phyloP scores from a whole-genome alignment of 1,139 yeast genomes.

The Suhomyces ambrosiae region DNA sequence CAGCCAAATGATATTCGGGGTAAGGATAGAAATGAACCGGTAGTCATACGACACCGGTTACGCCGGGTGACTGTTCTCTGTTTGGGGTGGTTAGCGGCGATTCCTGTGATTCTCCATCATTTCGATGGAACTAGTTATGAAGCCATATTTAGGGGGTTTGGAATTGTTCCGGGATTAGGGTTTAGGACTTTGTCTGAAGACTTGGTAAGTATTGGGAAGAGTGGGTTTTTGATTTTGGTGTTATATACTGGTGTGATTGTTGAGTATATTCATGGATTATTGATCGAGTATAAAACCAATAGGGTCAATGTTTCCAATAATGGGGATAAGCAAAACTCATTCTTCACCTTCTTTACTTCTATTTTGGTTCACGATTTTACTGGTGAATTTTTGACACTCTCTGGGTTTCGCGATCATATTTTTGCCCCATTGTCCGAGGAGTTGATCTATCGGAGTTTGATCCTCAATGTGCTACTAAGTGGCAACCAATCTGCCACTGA shows the following conservation, averaged over 20 bases:
- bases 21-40: constrained; percentile 49
- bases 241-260: constrained; percentile 64
- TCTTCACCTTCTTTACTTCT: too few species aligned
- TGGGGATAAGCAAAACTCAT: too few species aligned
- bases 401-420: constrained; percentile 64
- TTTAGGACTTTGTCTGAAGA: constrained; percentile 24
- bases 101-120: constrained; percentile 23
- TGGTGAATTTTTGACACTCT: constrained; percentile 35
- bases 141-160: constrained; percentile 21
- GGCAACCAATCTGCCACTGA: constrained; percentile 21
- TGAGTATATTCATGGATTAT: constrained; percentile 29
- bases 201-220: constrained; percentile 24
- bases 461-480: constrained; percentile 47
- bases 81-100: constrained; percentile 26
- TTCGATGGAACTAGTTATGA: constrained; percentile 8
- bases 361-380: constrained; percentile 22
- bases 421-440: constrained; percentile 93
- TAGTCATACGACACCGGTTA: constrained; percentile 39
- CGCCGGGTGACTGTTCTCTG: constrained; percentile 39
- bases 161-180: constrained; percentile 35
- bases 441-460: constrained; percentile 68
- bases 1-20: constrained; percentile 28
- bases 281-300: constrained; percentile 7
- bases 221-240: constrained; percentile 36
- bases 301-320: not conserved